Conservation (phyloP, 2,329 filamentous ascomycete genomes). For the Sporothrix humicola region DNA sequence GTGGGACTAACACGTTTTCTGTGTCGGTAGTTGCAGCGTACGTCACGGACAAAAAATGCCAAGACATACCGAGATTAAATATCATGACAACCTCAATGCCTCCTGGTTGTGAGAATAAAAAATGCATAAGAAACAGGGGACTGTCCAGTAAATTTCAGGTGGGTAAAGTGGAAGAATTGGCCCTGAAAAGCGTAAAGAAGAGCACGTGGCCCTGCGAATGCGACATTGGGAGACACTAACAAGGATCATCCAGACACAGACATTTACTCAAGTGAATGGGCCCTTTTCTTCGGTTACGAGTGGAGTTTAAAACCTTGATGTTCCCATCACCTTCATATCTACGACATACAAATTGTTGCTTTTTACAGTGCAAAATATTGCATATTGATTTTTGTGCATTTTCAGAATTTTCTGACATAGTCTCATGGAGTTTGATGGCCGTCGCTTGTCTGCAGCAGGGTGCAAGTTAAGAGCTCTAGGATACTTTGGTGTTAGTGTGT, state of each 20-base stretch:
- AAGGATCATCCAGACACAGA: too few relatives aligned
- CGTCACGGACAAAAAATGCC: neutral
- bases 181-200: neutral
- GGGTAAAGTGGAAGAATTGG: slow-evolving; percentile 8
- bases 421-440: too few relatives aligned
- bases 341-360: too few relatives aligned
- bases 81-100: too few relatives aligned
- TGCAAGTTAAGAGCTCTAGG: neutral
- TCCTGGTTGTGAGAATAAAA: neutral
- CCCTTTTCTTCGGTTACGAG: too few relatives aligned
- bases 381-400: too few relatives aligned
- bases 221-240: neutral
- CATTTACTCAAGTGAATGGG: too few relatives aligned
- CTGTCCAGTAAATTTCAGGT: neutral
- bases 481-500: slow-evolving; percentile 7
- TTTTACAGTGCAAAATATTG: too few relatives aligned
- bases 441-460: neutral
- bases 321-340: too few relatives aligned
- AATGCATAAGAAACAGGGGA: neutral
- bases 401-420: too few relatives aligned
- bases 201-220: neutral
- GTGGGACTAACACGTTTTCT: slow-evolving; percentile 11
- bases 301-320: too few relatives aligned
- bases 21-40: neutral
- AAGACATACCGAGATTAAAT: slow-evolving; percentile 14